Base-by-base conservation (phyloP, 345 rosid species). In the Arabidopsis thaliana region DNA sequence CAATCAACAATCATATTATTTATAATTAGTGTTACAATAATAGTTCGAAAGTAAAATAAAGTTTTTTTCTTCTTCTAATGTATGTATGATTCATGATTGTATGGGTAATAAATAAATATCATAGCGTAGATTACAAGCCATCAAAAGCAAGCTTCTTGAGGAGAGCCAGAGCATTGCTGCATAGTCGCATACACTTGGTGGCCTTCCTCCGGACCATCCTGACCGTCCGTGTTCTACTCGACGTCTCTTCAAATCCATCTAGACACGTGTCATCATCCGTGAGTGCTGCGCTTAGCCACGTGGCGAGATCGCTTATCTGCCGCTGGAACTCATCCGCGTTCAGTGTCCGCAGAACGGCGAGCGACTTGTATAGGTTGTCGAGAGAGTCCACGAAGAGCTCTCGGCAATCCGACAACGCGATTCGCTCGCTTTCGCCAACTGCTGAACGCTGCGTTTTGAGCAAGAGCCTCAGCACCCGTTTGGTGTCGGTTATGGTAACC, bases 161-260 rank as follows among this genome's bases (percentile, higher is more conserved):
- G 59, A 91, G 85, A 76, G 95, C 98, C 37, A 91, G 81, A 5
- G 98, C 97, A 56, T 94, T 94, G 67, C 98, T 94, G 5, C 89
- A 76, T n/a, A 88, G 60, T 52, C 84, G 88, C 59, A 83, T 83
- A 20, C 74, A 75, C 49, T 68, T 86, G 1, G 73, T n/a, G 33
- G 87, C 95, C 49, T 74, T 83, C 22, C 72, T 72, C 25, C 51
- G 78, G 32, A 87, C 28, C 46, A 76, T 37, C 64, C 65, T 68
- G 37, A 85, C 81, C 53, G 74, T 81, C 41, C 66, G 76, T 16
- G 81, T 78, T 3, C 65, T 69, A 9, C 25, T 72, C 7, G 50
- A 65, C 8, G 67, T 34, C 73, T 72, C 90, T 38, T 73, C 83
- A 30, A 91, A 90, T 11, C 96, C 98, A 72, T 88, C 96, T 20